These are phyloP conservation scores for Knufia petricola DNA, from an alignment of 2,329 filamentous ascomycete species.

Conservation along the genomic window DNA sequence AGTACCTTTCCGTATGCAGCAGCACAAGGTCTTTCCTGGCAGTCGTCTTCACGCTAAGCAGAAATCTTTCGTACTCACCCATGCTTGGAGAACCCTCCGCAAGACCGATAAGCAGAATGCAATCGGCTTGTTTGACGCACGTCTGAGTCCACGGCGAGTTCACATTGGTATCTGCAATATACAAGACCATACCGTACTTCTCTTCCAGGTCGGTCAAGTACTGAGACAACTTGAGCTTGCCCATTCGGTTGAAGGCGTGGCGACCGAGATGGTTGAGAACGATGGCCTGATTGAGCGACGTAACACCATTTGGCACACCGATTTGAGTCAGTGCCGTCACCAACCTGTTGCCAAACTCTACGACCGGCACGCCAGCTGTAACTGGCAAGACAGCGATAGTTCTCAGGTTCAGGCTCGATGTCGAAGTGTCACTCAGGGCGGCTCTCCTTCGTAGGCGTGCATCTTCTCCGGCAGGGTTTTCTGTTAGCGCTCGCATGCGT, in stretches of 20 bases:
- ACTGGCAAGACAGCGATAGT: conserved; percentile 90
- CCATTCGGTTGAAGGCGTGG: conserved; percentile 95
- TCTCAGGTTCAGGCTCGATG: conserved; percentile 81
- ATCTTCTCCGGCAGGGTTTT: conserved; percentile 63
- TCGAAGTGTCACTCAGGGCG: conserved; percentile 34
- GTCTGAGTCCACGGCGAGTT: conserved; percentile 98
- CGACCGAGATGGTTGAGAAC: conserved; percentile 91
- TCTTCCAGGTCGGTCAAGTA: conserved; percentile 95
- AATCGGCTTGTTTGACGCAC: conserved; percentile 93
- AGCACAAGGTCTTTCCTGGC: conserved; percentile 87
- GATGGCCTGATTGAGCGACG: conserved; percentile 82
- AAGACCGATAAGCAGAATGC: conserved; percentile 82
- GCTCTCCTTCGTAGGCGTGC: conserved; percentile 49
- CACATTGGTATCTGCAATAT: conserved; percentile 92
- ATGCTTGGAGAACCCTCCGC: conserved; percentile 84
- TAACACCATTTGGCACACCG: conserved; percentile 79
- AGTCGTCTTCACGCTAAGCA: conserved; percentile 94
- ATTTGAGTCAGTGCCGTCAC: conserved; percentile 84
- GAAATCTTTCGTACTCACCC: conserved; percentile 91
- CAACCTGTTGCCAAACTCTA: conserved; percentile 85
- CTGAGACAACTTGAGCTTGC: conserved; percentile 87
- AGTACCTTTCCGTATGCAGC: conserved; percentile 81
- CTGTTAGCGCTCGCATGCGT: conserved; percentile 79
- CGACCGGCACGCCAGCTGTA: conserved; percentile 80
- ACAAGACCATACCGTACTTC: conserved; percentile 90